These are phyloP conservation scores for Nemophila menziesii DNA, from an alignment of 257 asterid genomes.

Conservation along the genomic window DNA sequence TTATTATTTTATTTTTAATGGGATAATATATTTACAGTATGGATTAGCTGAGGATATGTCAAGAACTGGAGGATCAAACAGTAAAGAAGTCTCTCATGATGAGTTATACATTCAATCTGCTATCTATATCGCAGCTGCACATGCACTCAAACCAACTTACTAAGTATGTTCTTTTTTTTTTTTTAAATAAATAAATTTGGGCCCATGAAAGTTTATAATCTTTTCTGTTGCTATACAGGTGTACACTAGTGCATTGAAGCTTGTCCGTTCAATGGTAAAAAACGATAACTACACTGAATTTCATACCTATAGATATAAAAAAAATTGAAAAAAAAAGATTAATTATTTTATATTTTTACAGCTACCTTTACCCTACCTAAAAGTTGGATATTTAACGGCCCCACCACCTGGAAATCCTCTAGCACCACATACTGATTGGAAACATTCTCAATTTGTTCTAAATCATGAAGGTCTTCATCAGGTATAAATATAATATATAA, in stretches of 20 bases:
- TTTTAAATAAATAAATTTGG: slow-evolving; percentile 2
- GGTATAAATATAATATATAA: too few species aligned
- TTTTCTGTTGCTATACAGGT: slow-evolving; percentile 47
- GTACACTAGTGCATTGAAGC: slow-evolving; percentile 94
- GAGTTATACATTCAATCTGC: slow-evolving; percentile 97
- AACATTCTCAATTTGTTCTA: slow-evolving; percentile 63
- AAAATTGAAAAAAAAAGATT: background rate
- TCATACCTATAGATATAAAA: background rate
- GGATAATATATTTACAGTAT: slow-evolving; percentile 67
- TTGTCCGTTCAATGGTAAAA: slow-evolving; percentile 85
- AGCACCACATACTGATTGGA: slow-evolving; percentile 97
- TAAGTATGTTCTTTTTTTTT: slow-evolving; percentile 40
- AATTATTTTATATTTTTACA: slow-evolving; percentile 40
- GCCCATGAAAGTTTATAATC: slow-evolving; percentile 5
- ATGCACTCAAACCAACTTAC: slow-evolving; percentile 88
- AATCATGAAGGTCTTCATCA: slow-evolving; percentile 88
- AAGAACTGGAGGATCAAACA: slow-evolving; percentile 66
- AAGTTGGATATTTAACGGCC: slow-evolving; percentile 84
- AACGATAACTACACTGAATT: background rate
- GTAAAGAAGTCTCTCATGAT: slow-evolving; percentile 73
- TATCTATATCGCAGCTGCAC: slow-evolving; percentile 93
- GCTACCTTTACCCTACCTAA: slow-evolving; percentile 91
- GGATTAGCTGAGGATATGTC: slow-evolving; percentile 96
- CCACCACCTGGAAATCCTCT: slow-evolving; percentile 84
- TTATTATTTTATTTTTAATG: slow-evolving; percentile 4